phyloP scores from a whole-genome alignment of 768 basidiomycete species.

The Agrocybe praecox region DNA sequence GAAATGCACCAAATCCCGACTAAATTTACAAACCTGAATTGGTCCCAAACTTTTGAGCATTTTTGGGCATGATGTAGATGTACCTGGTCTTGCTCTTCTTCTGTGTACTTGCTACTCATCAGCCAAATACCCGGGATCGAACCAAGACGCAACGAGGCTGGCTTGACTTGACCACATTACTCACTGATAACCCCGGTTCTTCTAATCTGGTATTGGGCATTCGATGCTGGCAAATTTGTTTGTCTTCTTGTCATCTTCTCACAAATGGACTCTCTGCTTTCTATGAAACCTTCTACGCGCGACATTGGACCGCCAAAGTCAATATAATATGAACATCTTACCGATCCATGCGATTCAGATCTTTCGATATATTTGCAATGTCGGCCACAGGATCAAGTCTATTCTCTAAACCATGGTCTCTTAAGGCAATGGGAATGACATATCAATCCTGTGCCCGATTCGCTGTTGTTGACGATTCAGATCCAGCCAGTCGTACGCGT shows the following conservation, averaged over 20 bases:
- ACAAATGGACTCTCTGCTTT: conserved; percentile 26
- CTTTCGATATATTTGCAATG: conserved; percentile 13
- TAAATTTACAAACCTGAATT: neutral
- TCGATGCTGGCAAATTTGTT: conserved; percentile 20
- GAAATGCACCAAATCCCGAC: neutral
- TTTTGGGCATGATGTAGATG: neutral
- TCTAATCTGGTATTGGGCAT: conserved; percentile 4
- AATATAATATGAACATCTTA: conserved; percentile 23
- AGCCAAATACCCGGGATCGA: conserved; percentile 11
- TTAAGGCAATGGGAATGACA: conserved; percentile 28
- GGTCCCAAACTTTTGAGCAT: too few species aligned
- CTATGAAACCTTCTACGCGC: conserved; percentile 19
- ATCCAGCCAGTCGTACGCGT: conserved; percentile 24
- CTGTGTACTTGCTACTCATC: neutral
- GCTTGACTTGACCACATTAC: too few species aligned
- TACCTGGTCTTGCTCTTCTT: neutral
- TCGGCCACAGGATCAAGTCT: conserved; percentile 21
- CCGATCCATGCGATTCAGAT: conserved; percentile 27
- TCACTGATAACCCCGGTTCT: neutral
- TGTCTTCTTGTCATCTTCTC: conserved; percentile 19
- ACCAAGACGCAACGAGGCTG: conserved; percentile 7
- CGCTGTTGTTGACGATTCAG: conserved; percentile 21
- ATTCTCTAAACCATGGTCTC: conserved; percentile 24
- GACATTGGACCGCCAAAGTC: conserved; percentile 21
- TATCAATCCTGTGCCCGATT: conserved; percentile 28